phyloP scores from a whole-genome alignment of 31 red algal species.

The Porphyra umbilicalis region DNA sequence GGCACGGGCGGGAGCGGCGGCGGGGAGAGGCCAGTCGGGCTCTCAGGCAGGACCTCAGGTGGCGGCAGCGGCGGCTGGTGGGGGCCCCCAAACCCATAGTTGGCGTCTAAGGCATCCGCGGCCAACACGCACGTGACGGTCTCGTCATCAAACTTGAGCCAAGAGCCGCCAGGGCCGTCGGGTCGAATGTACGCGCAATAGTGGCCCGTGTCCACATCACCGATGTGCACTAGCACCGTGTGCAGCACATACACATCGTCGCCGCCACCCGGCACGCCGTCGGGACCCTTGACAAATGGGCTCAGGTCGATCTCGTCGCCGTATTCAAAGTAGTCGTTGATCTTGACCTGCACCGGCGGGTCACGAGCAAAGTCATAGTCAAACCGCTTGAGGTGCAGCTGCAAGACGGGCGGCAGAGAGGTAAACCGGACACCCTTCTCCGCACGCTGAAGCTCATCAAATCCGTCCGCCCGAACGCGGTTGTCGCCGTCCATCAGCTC shows the following conservation, averaged over 20 bases:
- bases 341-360: constrained; percentile 72
- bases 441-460: constrained; percentile 81
- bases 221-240: constrained; percentile 95
- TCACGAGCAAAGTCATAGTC: constrained; percentile 89
- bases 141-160: constrained; percentile 60
- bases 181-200: constrained; percentile 96
- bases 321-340: constrained; percentile 96
- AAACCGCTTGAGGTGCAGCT: constrained; percentile 95
- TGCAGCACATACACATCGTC: constrained; percentile 87
- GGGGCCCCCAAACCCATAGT: constrained; percentile 48
- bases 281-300: constrained; percentile 71
- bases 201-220: constrained; percentile 93
- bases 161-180: background rate
- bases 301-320: constrained; percentile 77
- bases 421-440: constrained; percentile 83
- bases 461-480: constrained; percentile 90
- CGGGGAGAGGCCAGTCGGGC: background rate
- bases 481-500: constrained; percentile 99
- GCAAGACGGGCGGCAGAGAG: constrained; percentile 85
- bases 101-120: constrained; percentile 36
- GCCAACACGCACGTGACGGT: constrained; percentile 10
- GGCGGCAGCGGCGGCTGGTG: constrained; percentile 11
- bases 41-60: background rate
- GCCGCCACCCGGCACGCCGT: constrained; percentile 10
- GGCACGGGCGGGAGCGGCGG: background rate